phyloP scores from a whole-genome alignment of 2,329 filamentous ascomycete species.

The Fusarium pseudocircinatum region DNA sequence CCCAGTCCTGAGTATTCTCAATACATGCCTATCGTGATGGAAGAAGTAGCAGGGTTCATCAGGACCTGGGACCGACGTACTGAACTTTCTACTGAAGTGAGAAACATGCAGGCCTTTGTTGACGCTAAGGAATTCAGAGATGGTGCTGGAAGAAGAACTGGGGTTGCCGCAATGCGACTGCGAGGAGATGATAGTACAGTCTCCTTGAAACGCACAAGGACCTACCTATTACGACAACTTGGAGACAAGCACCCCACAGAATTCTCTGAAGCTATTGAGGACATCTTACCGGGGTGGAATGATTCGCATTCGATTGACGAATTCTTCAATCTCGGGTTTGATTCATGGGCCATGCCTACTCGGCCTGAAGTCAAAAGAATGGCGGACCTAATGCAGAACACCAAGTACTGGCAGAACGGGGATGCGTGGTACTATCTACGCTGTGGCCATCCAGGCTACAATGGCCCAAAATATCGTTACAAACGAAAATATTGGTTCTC shows the following conservation, averaged over 20 bases:
- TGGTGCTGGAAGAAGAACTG: neutral
- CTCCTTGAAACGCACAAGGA: neutral
- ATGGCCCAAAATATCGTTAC: rapidly evolving
- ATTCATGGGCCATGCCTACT: neutral
- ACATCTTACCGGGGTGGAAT: rapidly evolving
- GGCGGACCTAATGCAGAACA: rapidly evolving
- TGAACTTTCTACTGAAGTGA: rapidly evolving
- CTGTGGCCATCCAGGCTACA: rapidly evolving
- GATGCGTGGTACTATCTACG: rapidly evolving
- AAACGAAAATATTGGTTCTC: neutral
- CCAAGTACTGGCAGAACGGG: rapidly evolving
- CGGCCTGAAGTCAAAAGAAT: neutral
- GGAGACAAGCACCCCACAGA: neutral
- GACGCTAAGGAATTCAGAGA: rapidly evolving
- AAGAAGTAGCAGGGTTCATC: rapidly evolving
- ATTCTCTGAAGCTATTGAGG: rapidly evolving
- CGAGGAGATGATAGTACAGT: neutral
- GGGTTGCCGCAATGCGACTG: neutral
- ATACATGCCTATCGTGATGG: neutral
- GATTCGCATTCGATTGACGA: neutral
- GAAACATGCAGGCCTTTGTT: rapidly evolving
- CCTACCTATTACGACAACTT: neutral
- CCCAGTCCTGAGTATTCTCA: neutral
- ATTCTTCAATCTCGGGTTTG: rapidly evolving
- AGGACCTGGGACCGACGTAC: rapidly evolving